A percentile compares a stretch with the other conserved stretches of the same genome.
These are phyloP conservation scores for Leccinum broughii DNA, from an alignment of 768 basidiomycete species.

Conservation along the genomic window DNA sequence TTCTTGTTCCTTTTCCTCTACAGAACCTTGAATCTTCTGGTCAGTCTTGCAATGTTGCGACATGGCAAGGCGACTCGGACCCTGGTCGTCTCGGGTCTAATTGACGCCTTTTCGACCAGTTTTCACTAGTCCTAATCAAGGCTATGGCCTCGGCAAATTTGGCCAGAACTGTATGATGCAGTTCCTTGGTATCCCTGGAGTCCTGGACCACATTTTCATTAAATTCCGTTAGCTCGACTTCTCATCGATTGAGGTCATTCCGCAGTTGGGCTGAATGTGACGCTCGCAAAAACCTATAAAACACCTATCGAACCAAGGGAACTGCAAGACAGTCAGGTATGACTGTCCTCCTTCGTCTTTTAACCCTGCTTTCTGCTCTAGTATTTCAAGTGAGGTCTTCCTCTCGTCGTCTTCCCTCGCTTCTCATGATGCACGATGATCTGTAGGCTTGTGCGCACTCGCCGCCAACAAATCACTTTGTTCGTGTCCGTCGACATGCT, in stretches of 20 bases:
- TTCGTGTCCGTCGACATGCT: neutral
- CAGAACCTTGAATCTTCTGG: neutral
- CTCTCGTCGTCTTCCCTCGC: neutral
- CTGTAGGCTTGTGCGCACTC: constrained; percentile 12
- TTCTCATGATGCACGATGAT: constrained; percentile 2
- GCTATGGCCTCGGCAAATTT: neutral
- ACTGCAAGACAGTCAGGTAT: constrained; percentile 4
- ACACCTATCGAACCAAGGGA: too few relatives aligned
- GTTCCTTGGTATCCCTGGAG: neutral
- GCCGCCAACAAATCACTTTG: neutral
- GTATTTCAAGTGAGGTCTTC: constrained; percentile 10
- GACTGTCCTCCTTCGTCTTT: constrained; percentile 5
- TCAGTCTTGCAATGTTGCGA: neutral
- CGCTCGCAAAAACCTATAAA: constrained; percentile 20
- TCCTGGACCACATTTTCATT: neutral
- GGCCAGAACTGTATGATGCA: neutral
- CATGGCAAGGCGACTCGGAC: neutral
- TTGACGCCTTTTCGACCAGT: neutral
- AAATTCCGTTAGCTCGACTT: neutral
- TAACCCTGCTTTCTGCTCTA: constrained; percentile 1
- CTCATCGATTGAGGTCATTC: neutral
- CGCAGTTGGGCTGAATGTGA: neutral
- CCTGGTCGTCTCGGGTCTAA: neutral
- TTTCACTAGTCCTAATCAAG: neutral
- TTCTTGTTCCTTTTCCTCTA: neutral